Percentiles rank a stretch among this genome's conserved stretches.
Conservation (phyloP, 305 asterid genomes). For the Ajuga reptans region DNA sequence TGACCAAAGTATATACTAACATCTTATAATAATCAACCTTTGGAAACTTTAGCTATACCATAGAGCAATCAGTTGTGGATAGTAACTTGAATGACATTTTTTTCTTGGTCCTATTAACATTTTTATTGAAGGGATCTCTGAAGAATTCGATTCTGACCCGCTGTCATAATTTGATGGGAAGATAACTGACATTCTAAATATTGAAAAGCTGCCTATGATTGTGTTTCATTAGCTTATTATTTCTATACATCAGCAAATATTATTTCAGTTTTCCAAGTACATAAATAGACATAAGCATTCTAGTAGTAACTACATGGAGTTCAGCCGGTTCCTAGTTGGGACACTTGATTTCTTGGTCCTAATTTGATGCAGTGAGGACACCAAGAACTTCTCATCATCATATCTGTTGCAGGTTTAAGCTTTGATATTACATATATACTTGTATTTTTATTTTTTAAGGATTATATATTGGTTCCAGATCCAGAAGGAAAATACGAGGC, state of each 20-base stretch:
- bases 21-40: too few species aligned
- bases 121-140: background rate
- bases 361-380: background rate
- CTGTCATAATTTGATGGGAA: background rate
- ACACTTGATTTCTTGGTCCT: background rate
- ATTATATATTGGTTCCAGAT: constrained; percentile 26
- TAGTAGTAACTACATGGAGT: background rate
- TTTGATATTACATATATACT: background rate
- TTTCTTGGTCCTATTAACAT: background rate
- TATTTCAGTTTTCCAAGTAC: background rate
- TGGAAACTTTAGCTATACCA: too few species aligned
- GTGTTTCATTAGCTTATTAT: background rate
- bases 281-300: background rate
- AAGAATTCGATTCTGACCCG: background rate
- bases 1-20: constrained; percentile 60
- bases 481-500: constrained; percentile 78
- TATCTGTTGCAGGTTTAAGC: background rate
- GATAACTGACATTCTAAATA: background rate
- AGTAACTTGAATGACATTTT: too few species aligned
- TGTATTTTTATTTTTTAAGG: background rate
- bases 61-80: background rate
- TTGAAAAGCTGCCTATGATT: background rate
- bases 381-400: background rate
- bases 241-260: background rate
- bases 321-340: background rate